Evolutionary conservation across 192 early-diverging fungal species (phyloP).

Genomic region (Geranomyces variabilis): DNA sequence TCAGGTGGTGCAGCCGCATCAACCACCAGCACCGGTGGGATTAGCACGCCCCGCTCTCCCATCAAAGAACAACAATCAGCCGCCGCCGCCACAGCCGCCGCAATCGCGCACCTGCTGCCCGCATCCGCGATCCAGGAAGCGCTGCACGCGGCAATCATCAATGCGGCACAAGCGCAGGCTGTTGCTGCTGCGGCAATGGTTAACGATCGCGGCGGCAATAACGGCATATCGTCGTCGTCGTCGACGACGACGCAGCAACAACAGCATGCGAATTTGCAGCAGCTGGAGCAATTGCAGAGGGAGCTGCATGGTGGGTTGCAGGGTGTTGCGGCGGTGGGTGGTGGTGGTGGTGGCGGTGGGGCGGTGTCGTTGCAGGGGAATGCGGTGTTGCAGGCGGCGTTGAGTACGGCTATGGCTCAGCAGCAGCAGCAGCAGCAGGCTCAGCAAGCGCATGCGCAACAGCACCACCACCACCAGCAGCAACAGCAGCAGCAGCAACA

Average conservation of each 20-base stretch:
- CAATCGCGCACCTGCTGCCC: slow-evolving; percentile 6
- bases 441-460: neutral
- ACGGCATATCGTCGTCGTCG: neutral
- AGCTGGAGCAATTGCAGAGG: too few species aligned
- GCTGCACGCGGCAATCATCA: slow-evolving; percentile 16
- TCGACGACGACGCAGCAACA: neutral
- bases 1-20: too few species aligned
- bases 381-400: neutral
- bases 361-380: neutral
- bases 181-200: neutral
- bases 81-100: neutral
- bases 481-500: neutral
- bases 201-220: neutral
- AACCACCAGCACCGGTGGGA: too few species aligned
- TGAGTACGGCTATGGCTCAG: neutral
- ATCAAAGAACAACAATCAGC: neutral
- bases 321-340: too few species aligned
- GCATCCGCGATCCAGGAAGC: slow-evolving; percentile 27
- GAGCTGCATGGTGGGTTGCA: too few species aligned
- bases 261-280: neutral
- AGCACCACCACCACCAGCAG: neutral
- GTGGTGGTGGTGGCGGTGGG: too few species aligned
- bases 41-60: too few species aligned
- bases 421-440: neutral
- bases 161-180: slow-evolving; percentile 14